Evolutionary conservation across 2,329 filamentous ascomycete species (phyloP).

Genomic region (Canariomyces notabilis): DNA sequence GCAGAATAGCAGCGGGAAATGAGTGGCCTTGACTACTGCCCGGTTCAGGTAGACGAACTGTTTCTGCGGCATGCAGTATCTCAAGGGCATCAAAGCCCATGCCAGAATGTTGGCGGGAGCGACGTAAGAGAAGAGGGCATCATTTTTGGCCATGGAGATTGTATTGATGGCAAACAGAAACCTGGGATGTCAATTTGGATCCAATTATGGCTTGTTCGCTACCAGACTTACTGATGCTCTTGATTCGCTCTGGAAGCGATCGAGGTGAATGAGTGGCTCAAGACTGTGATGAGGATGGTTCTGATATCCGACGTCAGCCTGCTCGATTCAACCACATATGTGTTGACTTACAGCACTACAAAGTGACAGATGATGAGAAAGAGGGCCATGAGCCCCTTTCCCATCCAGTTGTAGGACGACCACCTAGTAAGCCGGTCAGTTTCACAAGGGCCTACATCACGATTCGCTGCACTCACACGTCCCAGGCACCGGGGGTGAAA

Average conservation of each 20-base stretch:
- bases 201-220: no score
- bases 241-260: slow-evolving; percentile 91
- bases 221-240: slow-evolving; percentile 64
- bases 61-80: slow-evolving; percentile 73
- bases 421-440: slow-evolving; percentile 41
- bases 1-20: slow-evolving; percentile 78
- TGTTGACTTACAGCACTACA: slow-evolving; percentile 62
- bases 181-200: slow-evolving; percentile 34
- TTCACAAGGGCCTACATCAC: background rate
- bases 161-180: slow-evolving; percentile 96
- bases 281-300: slow-evolving; percentile 89
- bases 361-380: slow-evolving; percentile 96
- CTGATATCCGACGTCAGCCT: slow-evolving; percentile 30
- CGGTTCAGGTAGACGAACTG: slow-evolving; percentile 82
- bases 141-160: slow-evolving; percentile 98
- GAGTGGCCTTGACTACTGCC: slow-evolving; percentile 85
- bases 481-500: slow-evolving; percentile 92
- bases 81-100: slow-evolving; percentile 79
- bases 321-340: background rate
- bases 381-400: slow-evolving; percentile 67
- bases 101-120: slow-evolving; percentile 87
- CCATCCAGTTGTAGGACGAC: slow-evolving; percentile 70
- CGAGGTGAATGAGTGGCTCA: slow-evolving; percentile 94
- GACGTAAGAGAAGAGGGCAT: slow-evolving; percentile 89
- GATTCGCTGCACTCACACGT: slow-evolving; percentile 53